Conservation (phyloP, 1,139 yeast genomes). For the Candida frijolesensis region DNA sequence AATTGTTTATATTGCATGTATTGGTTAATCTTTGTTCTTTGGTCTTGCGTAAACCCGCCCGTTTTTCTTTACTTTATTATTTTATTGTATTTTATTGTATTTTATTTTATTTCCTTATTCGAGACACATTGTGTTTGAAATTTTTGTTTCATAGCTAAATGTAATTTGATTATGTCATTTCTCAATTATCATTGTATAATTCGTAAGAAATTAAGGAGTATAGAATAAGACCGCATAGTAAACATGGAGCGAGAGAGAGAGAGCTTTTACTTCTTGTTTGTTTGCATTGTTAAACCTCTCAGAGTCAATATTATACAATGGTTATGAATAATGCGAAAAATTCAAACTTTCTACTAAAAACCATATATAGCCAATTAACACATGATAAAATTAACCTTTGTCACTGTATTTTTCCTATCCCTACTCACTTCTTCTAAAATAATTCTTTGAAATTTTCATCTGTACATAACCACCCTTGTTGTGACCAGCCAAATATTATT, state of each 20-base stretch:
- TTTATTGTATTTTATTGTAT: no score
- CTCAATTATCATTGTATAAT: background rate
- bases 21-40: no score
- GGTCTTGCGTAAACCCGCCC: no score
- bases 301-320: background rate
- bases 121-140: background rate
- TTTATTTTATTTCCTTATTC: no score
- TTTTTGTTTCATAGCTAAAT: background rate
- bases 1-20: no score
- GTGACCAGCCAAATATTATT: background rate
- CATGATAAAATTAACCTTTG: background rate
- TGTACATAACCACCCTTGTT: background rate
- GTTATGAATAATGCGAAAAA: background rate
- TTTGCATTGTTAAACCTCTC: background rate
- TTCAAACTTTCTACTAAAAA: background rate
- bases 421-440: background rate
- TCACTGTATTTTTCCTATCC: background rate
- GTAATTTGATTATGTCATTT: background rate
- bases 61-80: no score
- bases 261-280: background rate
- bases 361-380: background rate
- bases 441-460: background rate
- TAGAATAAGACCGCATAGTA: no score
- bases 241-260: background rate
- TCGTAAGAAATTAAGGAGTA: background rate